Evolutionary conservation across 1,284 basidiomycete species (phyloP), one percentile per base, ranked within the genome.

Genomic region (Ceratobasidium theobromae): DNA sequence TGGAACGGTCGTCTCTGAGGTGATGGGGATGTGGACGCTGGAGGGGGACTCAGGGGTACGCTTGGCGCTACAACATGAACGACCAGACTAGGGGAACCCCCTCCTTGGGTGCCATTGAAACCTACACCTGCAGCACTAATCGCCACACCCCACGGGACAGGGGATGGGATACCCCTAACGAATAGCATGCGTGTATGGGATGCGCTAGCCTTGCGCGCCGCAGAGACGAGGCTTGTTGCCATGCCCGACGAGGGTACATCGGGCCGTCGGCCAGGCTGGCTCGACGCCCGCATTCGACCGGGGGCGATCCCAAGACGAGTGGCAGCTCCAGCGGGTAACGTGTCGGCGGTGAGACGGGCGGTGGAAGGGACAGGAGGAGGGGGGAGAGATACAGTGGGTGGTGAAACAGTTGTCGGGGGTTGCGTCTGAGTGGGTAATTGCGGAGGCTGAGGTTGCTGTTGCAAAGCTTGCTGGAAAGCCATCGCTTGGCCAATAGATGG

Each of bases 1-100:
- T 95, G 89, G 75, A 96, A 97, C 4, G 95, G 93, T 69, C 93
- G 88, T 66, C 89, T 82, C 54, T 91, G 76, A n/a, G 86, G 79
- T 71, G 51, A 54, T 38, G 53, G 21, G 3, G 60, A 54, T 35
- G 49, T 27, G n/a, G 51, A 33, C 12, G 52, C 33, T 32, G 51
- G 51, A 23, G 60, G 51, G 14, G 67, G 23, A 25, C 67, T 60
- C 16, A 49, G 21, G n/a, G 58, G 41, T 41, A 53, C 14, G n/a
- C 43, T 64, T 35, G 58, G 48, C 27, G 23, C 35, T 11, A 51
- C 32, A 6, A 52, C 27, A 16, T 52, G 46, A 16, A 64, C 58
- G 9, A 64, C 58, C 21, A 64, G 35, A 21, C 58, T 64, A 14
- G 58, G 58, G 9, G 38, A 40, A 70, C 57, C 43, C 43, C 57